Evolutionary conservation across 2,329 filamentous ascomycete genomes (phyloP), one percentile per base, ranked within the genome.

Genomic region (Neoscytalidium dimidiatum): DNA sequence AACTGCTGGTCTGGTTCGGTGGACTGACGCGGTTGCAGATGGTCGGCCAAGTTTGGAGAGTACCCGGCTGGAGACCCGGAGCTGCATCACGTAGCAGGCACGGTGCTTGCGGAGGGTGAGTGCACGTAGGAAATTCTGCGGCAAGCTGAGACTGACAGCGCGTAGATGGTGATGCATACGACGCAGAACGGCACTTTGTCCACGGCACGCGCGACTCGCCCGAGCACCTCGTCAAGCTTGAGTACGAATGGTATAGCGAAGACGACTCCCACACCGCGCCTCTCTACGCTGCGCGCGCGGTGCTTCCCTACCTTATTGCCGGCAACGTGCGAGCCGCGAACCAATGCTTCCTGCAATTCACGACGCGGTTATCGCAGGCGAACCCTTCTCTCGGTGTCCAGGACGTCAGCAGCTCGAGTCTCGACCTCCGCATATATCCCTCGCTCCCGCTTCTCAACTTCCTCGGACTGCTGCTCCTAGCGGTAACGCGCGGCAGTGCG

Each of bases 361-460:
- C 87, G 21, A 86, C 85, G 65, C 83, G 85, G 44, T 84, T 96
- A 49, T 84, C 83, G 28, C 79, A 84, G 41, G 83, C 76, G n/a
- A 86, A 86, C 70, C 81, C 85, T 3, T 82, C 84, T 17, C 85
- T 96, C n/a, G 85, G 84, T 41, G 88, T 91, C 6, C 92, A 98
- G 78, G 88, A 93, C 72, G 91, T 97, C 62, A 91, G 90, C 74
- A 87, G 82, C 68, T 88, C 88, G 63, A 56, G 57, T 14, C 35
- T 57, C 35, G 92, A 96, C 67, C 79, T 91, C 49, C 89, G 90
- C 68, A 86, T 98, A 66, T 98, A 96, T 78, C 94, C 94, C 0
- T 92, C 91, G 66, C 81, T 99, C 68, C 95, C 95, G n/a, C 85
- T 99, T 63, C 85, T 99, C 72, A 99, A 99, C 81, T 98, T 98